A percentile compares a stretch with the other conserved stretches of the same genome.
phyloP scores from a whole-genome alignment of 768 basidiomycete species.

The Pleurotus tuber-regium region DNA sequence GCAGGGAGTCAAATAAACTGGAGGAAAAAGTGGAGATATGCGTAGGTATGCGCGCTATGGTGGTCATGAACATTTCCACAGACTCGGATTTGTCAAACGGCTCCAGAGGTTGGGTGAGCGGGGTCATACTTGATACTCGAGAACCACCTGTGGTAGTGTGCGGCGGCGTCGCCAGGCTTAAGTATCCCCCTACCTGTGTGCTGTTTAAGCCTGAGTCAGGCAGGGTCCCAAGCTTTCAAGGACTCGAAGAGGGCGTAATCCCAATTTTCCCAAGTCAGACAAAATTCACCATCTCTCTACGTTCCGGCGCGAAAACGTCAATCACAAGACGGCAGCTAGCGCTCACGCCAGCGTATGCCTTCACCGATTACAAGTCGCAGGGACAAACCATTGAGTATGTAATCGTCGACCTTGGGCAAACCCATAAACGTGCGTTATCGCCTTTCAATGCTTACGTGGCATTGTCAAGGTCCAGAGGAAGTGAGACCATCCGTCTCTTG shows the following conservation, averaged over 20 bases:
- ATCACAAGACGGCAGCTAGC: slow-evolving; percentile 17
- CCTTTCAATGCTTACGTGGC: slow-evolving; percentile 33
- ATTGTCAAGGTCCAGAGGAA: slow-evolving; percentile 28
- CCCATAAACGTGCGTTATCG: slow-evolving; percentile 22
- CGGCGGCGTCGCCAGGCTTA: slow-evolving; percentile 18
- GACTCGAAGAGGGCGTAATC: not conserved
- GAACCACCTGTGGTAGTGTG: slow-evolving; percentile 17
- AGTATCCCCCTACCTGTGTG: slow-evolving; percentile 24
- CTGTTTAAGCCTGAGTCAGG: not conserved
- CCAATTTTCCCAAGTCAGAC: not conserved
- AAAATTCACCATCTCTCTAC: slow-evolving; percentile 1
- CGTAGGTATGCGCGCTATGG: slow-evolving; percentile 8
- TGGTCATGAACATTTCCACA: slow-evolving; percentile 21
- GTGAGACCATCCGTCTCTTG: slow-evolving; percentile 26
- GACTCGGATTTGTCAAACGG: slow-evolving; percentile 40
- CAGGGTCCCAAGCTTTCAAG: slow-evolving; percentile 13
- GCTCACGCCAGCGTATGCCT: slow-evolving; percentile 23
- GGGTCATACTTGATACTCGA: slow-evolving; percentile 29
- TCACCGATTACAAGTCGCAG: slow-evolving; percentile 27
- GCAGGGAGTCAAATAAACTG: slow-evolving; percentile 4
- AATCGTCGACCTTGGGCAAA: slow-evolving; percentile 23
- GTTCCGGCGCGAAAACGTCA: too few species aligned
- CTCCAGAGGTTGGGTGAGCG: slow-evolving; percentile 28
- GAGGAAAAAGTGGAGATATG: not conserved
- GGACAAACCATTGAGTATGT: slow-evolving; percentile 20